A percentile compares a stretch with the other conserved stretches of the same genome.
phyloP scores from a whole-genome alignment of 1,284 basidiomycete species.

The Acaromyces ingoldii region DNA sequence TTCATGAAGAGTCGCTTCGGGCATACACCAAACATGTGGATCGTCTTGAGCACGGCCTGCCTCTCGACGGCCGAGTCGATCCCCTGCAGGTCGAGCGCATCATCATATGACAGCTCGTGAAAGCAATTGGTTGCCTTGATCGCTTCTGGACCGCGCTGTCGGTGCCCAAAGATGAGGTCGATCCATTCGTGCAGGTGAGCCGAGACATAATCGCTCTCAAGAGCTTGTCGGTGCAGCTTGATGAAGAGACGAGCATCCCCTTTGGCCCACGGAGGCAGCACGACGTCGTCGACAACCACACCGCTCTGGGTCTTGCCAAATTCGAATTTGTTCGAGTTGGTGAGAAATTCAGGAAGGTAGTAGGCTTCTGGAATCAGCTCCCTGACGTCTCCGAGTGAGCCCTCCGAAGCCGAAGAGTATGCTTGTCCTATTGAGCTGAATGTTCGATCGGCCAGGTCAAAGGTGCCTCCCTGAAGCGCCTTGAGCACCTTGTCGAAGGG shows the following conservation, averaged over 20 bases:
- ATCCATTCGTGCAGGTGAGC: conserved; percentile 84
- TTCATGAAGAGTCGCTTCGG: conserved; percentile 65
- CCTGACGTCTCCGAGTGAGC: conserved; percentile 85
- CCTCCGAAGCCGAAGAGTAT: conserved; percentile 77
- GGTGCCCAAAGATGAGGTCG: conserved; percentile 60
- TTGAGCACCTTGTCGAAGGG: conserved; percentile 55
- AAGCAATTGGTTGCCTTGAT: conserved; percentile 73
- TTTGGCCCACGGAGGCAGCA: conserved; percentile 85
- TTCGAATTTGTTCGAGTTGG: conserved; percentile 57
- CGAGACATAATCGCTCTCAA: conserved; percentile 86
- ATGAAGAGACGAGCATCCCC: conserved; percentile 79
- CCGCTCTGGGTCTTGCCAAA: conserved; percentile 81
- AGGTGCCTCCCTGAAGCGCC: conserved; percentile 60
- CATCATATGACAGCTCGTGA: conserved; percentile 91
- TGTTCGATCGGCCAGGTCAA: conserved; percentile 88
- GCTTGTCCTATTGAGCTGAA: conserved; percentile 70
- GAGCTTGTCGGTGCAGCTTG: conserved; percentile 71
- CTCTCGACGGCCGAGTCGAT: conserved; percentile 80
- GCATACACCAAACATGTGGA: conserved; percentile 69
- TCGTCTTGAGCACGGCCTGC: conserved; percentile 87
- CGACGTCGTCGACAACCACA: conserved; percentile 79
- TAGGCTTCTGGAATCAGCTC: conserved; percentile 89
- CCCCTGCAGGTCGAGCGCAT: conserved; percentile 56
- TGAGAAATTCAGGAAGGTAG: conserved; percentile 55
- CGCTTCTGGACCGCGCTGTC: conserved; percentile 39